Percentiles rank a stretch among this genome's conserved stretches.
Evolutionary conservation across 2,329 filamentous ascomycete genomes (phyloP).

Genomic region (Aspergillus oerlinghausenensis): DNA sequence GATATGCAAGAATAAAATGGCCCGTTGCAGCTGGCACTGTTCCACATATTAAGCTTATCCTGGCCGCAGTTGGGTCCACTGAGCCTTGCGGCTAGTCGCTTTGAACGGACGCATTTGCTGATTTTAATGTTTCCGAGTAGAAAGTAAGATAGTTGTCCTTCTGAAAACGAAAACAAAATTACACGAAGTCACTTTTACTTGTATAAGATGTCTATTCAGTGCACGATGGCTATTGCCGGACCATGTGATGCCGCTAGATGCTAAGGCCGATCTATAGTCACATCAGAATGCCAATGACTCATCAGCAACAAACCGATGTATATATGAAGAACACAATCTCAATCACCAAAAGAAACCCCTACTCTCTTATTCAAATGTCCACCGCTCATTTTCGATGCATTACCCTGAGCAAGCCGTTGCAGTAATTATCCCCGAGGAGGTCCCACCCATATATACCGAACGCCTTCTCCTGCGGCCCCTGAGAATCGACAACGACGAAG

Average conservation of each 20-base stretch:
- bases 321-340: neutral
- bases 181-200: neutral
- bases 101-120: too few species aligned
- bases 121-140: too few species aligned
- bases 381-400: neutral
- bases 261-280: neutral
- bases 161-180: too few species aligned
- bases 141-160: too few species aligned
- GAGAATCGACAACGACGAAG: constrained; percentile 6
- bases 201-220: too few species aligned
- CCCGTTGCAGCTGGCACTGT: too few species aligned
- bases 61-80: too few species aligned
- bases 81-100: too few species aligned
- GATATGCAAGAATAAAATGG: too few species aligned
- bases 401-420: neutral
- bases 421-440: neutral
- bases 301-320: neutral
- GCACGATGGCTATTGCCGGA: too few species aligned
- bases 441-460: constrained; percentile 6
- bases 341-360: neutral
- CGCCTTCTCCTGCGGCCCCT: constrained; percentile 19
- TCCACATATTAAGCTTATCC: too few species aligned
- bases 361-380: neutral
- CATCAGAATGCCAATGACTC: neutral
- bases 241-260: neutral